phyloP scores from a whole-genome alignment of 2,329 filamentous ascomycete genomes.

The Sphaerulina vaccinii region DNA sequence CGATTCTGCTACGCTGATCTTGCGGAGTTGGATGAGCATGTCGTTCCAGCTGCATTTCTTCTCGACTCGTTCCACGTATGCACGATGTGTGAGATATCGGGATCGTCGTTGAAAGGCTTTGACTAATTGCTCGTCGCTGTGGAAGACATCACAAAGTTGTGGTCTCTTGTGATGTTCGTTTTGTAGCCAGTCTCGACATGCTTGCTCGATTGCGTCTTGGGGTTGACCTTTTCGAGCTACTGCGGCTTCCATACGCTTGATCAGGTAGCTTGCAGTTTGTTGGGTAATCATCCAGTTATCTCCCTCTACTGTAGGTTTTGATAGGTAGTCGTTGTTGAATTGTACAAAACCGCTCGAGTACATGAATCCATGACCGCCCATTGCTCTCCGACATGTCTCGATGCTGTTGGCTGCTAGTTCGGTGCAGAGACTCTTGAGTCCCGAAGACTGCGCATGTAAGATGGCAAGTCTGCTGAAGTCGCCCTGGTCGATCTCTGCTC shows the following conservation, averaged over 20 bases:
- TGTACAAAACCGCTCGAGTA: slow-evolving; percentile 54
- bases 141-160: slow-evolving; percentile 34
- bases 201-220: slow-evolving; percentile 42
- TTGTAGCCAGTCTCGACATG: slow-evolving; percentile 44
- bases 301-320: slow-evolving; percentile 56
- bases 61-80: slow-evolving; percentile 46
- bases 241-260: slow-evolving; percentile 52
- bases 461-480: slow-evolving; percentile 52
- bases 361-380: slow-evolving; percentile 56
- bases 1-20: slow-evolving; percentile 48
- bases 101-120: slow-evolving; percentile 48
- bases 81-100: slow-evolving; percentile 44
- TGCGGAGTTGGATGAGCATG: slow-evolving; percentile 45
- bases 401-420: slow-evolving; percentile 55
- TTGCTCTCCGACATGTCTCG: slow-evolving; percentile 53
- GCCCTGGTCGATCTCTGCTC: slow-evolving; percentile 50
- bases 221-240: slow-evolving; percentile 38
- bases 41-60: slow-evolving; percentile 51
- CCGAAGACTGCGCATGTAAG: slow-evolving; percentile 55
- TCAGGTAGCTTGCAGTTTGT: slow-evolving; percentile 51
- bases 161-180: slow-evolving; percentile 33
- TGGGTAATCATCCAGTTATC: slow-evolving; percentile 61
- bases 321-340: slow-evolving; percentile 52
- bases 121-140: slow-evolving; percentile 43
- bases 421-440: slow-evolving; percentile 55